Evolutionary conservation across 2,329 filamentous ascomycete species (phyloP), one percentile per base, ranked within the genome.

Genomic region (Aspergillus neotritici): DNA sequence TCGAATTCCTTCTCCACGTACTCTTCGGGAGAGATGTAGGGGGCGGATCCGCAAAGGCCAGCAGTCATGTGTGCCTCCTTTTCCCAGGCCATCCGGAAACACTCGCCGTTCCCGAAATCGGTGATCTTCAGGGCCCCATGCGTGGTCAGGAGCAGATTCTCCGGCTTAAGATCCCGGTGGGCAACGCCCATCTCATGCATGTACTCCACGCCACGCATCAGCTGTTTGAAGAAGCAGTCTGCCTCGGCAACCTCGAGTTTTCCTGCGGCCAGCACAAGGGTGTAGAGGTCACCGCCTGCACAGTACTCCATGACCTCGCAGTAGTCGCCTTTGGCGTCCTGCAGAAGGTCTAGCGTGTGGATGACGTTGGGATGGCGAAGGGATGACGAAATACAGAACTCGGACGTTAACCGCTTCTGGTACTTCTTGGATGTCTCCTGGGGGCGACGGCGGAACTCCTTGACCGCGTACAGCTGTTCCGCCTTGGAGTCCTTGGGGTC

Each of bases 281-380:
- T 96, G 67, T 97, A 97, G 16, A 98, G 75, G 64, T 98, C 93
- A 46, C 93, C 93, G 48, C 93, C 93, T 31, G 91, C 90, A 64
- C 93, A 98, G 63, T 93, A 98, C 69, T 98, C 93, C 93, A 98
- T 98, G 40, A 98, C 93, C 66, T 98, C 93, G 68, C 93, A 98
- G 67, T 93, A 97, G 63, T 95, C 89, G 47, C 93, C 93, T 70
- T 97, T 97, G 57, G 91, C 82, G 61, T 98, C 93, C 68, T 96
- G 87, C 32, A 98, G 78, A 9, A 98, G 78, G 63, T 98, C 93
- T 41, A 98, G 79, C 1, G 93, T 98, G 67, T 96, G 93, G 56
- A 98, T 98, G 58, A 98, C 88, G 62, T 98, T 98, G 11, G 93
- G 91, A 63, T 98, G 93, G 51, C 90, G 87, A 49, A 98, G 80